Evolutionary conservation across 1,284 basidiomycete genomes (phyloP), one percentile per base, ranked within the genome.

Genomic region (Meripilus lineatus): DNA sequence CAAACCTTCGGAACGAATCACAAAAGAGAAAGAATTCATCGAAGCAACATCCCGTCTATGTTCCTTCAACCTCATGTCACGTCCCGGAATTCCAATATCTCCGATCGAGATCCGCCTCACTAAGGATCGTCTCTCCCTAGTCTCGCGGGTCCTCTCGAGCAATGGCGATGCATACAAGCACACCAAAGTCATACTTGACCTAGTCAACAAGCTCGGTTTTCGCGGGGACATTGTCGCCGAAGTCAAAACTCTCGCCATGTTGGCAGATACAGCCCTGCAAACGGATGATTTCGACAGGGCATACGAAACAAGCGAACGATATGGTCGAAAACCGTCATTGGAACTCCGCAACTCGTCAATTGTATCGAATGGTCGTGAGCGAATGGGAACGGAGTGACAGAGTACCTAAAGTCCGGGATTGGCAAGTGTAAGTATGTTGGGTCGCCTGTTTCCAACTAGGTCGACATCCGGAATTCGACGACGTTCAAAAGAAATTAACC

Each of bases 391-490:
- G n/a, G n/a, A n/a, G n/a, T n/a, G n/a, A n/a, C n/a, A n/a, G n/a
- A n/a, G n/a, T n/a, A n/a, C n/a, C n/a, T n/a, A n/a, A n/a, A n/a
- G n/a, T n/a, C n/a, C n/a, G n/a, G n/a, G n/a, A n/a, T n/a, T n/a
- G n/a, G n/a, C n/a, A n/a, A n/a, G n/a, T n/a, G n/a, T 84, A 91
- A 54, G 83, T 91, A 20, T 89, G 85, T 55, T 94, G 91, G 91
- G 77, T 86, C 17, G 81, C 84, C 2, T 92, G 88, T 58, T 91
- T 83, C 65, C 85, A 89, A 61, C 77, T 96, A 2, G 93, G 90
- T 13, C 77, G 84, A 42, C 84, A 91, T 53, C 70, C 78, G 13
- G 88, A 88, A 55, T 92, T 85, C 54, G 59, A 72, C 1, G 83
- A 92, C 52, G 64, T 77, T 3, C 64, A 72, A 11, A 78, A 81